A percentile compares a stretch with the other conserved stretches of the same genome.
phyloP scores from a whole-genome alignment of 129 eudicot species.

The carrot (Daucus carota) region DNA sequence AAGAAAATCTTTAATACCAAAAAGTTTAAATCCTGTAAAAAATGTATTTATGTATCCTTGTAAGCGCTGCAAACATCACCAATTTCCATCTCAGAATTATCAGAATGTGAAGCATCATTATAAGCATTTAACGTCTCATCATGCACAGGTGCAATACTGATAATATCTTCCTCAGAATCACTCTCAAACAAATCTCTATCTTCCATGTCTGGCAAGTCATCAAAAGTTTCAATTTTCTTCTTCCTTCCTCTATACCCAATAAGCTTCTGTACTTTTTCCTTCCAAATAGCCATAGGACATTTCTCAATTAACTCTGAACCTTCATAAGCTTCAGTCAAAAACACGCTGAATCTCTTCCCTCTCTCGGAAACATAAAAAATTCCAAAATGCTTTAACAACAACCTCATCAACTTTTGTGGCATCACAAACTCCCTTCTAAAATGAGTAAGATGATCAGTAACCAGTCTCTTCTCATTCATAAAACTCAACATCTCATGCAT shows the following conservation, averaged over 20 bases:
- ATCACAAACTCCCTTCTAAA: slow-evolving; percentile 70
- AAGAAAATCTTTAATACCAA: background rate
- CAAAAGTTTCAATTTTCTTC: slow-evolving; percentile 51
- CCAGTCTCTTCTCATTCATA: slow-evolving; percentile 72
- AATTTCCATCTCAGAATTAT: slow-evolving; percentile 38
- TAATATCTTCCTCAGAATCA: slow-evolving; percentile 60
- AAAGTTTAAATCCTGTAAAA: slow-evolving; percentile 7
- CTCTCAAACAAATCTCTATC: slow-evolving; percentile 45
- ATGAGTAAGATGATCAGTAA: slow-evolving; percentile 84
- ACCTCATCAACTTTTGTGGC: slow-evolving; percentile 94
- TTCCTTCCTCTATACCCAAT: slow-evolving; percentile 65
- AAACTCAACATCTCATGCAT: slow-evolving; percentile 95
- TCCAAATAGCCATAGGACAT: slow-evolving; percentile 77
- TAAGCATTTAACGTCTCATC: slow-evolving; percentile 28
- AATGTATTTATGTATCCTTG: slow-evolving; percentile 12
- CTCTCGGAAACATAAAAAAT: slow-evolving; percentile 93
- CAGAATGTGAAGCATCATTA: slow-evolving; percentile 24
- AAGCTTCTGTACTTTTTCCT: slow-evolving; percentile 55
- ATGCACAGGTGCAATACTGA: slow-evolving; percentile 16
- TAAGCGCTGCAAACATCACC: slow-evolving; percentile 37
- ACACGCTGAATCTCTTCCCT: slow-evolving; percentile 85
- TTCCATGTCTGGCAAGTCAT: slow-evolving; percentile 37
- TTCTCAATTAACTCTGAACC: slow-evolving; percentile 77
- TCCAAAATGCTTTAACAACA: slow-evolving; percentile 79
- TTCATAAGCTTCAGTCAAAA: slow-evolving; percentile 81